Percentiles rank a stretch among this genome's conserved stretches.
These are phyloP conservation scores for Salix brachista DNA, from an alignment of 345 rosid genomes.

Conservation along the genomic window DNA sequence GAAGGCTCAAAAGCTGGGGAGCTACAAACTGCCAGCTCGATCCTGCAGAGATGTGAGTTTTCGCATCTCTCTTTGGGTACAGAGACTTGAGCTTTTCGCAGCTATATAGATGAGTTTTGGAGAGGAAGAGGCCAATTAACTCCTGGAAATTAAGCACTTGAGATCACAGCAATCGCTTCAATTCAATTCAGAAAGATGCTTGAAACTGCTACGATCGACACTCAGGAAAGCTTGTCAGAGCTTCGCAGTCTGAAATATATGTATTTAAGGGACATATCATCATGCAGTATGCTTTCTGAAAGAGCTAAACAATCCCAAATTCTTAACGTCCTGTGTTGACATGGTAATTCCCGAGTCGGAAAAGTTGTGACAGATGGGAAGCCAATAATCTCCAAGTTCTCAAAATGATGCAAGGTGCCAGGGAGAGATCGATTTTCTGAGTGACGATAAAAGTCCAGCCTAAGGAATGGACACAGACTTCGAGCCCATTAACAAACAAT, in stretches of 20 bases:
- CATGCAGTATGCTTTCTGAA: slow-evolving; percentile 9
- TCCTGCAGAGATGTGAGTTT: slow-evolving; percentile 13
- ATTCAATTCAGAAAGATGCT: slow-evolving; percentile 8
- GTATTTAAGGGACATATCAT: slow-evolving; percentile 11
- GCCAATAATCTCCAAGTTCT: background rate
- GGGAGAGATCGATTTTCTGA: background rate
- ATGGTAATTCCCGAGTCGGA: slow-evolving; percentile 3
- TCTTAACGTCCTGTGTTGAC: slow-evolving; percentile 8
- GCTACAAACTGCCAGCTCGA: background rate
- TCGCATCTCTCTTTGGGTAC: slow-evolving; percentile 4
- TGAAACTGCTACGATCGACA: background rate
- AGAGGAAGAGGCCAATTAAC: background rate
- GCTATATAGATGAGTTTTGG: background rate
- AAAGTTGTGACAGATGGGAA: slow-evolving; percentile 23
- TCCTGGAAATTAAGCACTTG: background rate
- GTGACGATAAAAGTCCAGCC: background rate
- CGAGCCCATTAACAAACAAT: background rate
- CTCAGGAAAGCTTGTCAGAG: background rate
- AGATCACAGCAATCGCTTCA: slow-evolving; percentile 9
- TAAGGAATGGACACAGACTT: background rate
- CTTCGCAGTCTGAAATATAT: background rate
- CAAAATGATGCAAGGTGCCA: background rate
- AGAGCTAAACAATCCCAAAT: background rate
- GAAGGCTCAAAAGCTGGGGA: slow-evolving; percentile 14
- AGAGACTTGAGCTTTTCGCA: slow-evolving; percentile 11